phyloP scores from a whole-genome alignment of 108 stramenopile genomes.

The Skeletonema costatum region DNA sequence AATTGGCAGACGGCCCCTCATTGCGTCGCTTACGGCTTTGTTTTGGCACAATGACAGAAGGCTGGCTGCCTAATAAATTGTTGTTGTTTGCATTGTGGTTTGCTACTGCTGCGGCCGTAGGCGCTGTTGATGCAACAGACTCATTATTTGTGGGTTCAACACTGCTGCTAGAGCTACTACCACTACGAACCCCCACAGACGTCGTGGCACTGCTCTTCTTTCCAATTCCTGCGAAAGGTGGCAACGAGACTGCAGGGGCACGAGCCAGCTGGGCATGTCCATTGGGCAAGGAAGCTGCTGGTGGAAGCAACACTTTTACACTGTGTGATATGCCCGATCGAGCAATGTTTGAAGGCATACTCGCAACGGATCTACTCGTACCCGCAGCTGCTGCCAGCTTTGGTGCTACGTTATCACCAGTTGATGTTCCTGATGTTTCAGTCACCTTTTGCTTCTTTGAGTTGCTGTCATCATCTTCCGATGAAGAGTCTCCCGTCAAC shows the following conservation, averaged over 20 bases:
- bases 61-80: not conserved
- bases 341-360: constrained; percentile 73
- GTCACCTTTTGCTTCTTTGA: constrained; percentile 24
- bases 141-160: not conserved
- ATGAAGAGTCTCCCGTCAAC: constrained; percentile 65
- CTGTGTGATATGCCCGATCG: constrained; percentile 74
- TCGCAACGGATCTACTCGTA: not conserved
- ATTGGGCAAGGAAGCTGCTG: constrained; percentile 17
- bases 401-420: not conserved
- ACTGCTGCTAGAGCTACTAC: not conserved
- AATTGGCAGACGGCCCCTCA: not conserved
- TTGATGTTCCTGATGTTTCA: not conserved
- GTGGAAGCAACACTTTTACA: constrained; percentile 44
- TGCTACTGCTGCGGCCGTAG: not conserved
- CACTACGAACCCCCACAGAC: not conserved
- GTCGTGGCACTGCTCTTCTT: constrained; percentile 31
- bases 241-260: constrained; percentile 72
- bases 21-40: not conserved
- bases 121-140: not conserved
- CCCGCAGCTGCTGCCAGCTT: constrained; percentile 9
- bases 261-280: constrained; percentile 49
- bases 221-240: constrained; percentile 84
- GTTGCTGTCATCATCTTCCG: constrained; percentile 40
- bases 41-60: not conserved
- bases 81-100: not conserved